Percentiles rank a stretch among this genome's conserved stretches.
Conservation (phyloP, 441 rosid genomes). For the Oxalis stricta region DNA sequence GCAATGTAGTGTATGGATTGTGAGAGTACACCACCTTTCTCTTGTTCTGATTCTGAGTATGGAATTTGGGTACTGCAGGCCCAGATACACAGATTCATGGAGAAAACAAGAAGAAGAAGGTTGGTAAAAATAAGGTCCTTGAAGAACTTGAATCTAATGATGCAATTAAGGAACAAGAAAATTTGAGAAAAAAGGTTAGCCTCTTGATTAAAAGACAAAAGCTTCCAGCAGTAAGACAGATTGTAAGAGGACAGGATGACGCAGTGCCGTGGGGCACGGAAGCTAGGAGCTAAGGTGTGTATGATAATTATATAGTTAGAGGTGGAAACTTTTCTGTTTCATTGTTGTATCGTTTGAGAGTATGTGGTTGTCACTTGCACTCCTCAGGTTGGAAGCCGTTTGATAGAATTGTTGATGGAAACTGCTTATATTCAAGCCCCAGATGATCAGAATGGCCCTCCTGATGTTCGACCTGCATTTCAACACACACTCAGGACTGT, state of each 20-base stretch:
- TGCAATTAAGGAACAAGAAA: conserved; percentile 32
- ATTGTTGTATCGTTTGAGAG: conserved; percentile 5
- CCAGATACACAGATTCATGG: conserved; percentile 58
- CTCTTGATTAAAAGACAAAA: conserved; percentile 67
- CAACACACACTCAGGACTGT: conserved; percentile 39
- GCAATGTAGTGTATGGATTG: not conserved
- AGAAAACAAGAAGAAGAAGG: conserved; percentile 54
- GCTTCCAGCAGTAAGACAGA: conserved; percentile 56
- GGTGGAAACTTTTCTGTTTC: not conserved
- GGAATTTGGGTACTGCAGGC: conserved; percentile 38
- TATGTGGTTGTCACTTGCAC: conserved; percentile 10
- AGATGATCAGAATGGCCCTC: conserved; percentile 48
- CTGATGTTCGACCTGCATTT: conserved; percentile 91
- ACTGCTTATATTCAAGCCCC: conserved; percentile 85
- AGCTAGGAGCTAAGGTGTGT: conserved; percentile 68
- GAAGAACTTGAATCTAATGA: conserved; percentile 30
- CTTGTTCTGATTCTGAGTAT: conserved; percentile 1
- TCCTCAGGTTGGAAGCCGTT: conserved; percentile 76
- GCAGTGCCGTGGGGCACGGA: conserved; percentile 71
- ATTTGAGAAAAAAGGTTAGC: conserved; percentile 52
- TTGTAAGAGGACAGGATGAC: conserved; percentile 55
- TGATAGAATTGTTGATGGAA: conserved; percentile 62
- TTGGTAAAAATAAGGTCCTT: conserved; percentile 16
- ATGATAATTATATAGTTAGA: conserved; percentile 7
- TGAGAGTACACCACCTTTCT: not conserved